These are phyloP conservation scores for Psilocybe tampanensis DNA, from an alignment of 768 basidiomycete species.

Conservation along the genomic window DNA sequence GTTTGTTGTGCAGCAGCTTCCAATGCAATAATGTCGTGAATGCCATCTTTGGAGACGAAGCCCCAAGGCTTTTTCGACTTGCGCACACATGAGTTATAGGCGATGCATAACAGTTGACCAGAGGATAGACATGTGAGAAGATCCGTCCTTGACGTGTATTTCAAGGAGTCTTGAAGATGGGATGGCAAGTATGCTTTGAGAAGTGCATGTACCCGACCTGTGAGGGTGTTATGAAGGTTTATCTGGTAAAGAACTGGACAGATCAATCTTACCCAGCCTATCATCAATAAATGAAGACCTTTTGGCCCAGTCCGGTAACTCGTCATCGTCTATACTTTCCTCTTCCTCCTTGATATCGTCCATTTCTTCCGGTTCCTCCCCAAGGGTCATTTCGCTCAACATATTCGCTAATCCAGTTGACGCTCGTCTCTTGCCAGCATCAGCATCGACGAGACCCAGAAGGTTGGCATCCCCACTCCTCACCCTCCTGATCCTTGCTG, in stretches of 20 bases:
- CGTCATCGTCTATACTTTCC: constrained; percentile 66
- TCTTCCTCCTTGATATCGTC: constrained; percentile 43
- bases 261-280: constrained; percentile 55
- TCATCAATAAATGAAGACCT: constrained; percentile 55
- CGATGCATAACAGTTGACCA: constrained; percentile 78
- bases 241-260: constrained; percentile 3
- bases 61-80: constrained; percentile 87
- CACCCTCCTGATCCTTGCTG: constrained; percentile 46
- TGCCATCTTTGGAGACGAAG: constrained; percentile 72
- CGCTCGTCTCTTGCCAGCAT: constrained; percentile 47
- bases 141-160: constrained; percentile 34
- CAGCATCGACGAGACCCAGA: constrained; percentile 18
- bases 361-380: constrained; percentile 62
- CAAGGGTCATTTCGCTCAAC: constrained; percentile 48
- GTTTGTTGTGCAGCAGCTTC: constrained; percentile 48
- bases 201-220: constrained; percentile 70
- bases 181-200: constrained; percentile 62
- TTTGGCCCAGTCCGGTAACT: constrained; percentile 80
- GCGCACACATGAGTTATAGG: constrained; percentile 82
- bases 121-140: constrained; percentile 66
- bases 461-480: constrained; percentile 40
- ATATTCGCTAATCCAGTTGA: constrained; percentile 62
- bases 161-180: constrained; percentile 43
- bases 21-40: constrained; percentile 78
- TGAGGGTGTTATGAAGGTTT: background rate